These are phyloP conservation scores for Serpula lacrymans DNA, from an alignment of 768 basidiomycete species.

Conservation along the genomic window DNA sequence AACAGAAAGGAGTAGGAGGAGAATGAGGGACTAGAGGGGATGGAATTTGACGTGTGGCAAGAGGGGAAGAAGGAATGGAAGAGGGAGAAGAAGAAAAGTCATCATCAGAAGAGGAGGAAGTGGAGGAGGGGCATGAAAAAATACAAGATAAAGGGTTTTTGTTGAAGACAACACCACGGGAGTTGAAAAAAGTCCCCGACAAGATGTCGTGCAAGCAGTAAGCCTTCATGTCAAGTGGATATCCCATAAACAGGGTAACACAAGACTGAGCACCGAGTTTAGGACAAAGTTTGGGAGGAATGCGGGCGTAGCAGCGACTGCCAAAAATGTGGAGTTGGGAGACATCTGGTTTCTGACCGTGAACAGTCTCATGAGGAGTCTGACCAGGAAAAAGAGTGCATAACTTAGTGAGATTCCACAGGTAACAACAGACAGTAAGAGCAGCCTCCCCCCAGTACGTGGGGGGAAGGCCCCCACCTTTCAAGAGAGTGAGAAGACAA, in stretches of 20 bases:
- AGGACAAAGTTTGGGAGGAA: neutral
- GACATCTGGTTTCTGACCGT: slow-evolving; percentile 6
- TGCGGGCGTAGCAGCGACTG: neutral
- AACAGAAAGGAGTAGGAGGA: too few relatives aligned
- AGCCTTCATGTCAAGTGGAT: neutral
- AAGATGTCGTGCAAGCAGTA: neutral
- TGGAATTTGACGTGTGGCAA: neutral
- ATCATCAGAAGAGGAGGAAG: neutral
- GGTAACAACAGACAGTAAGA: too few relatives aligned
- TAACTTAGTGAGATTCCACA: too few relatives aligned
- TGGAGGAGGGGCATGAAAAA: too few relatives aligned
- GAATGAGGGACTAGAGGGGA: too few relatives aligned
- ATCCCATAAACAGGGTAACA: neutral
- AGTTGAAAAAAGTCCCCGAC: neutral
- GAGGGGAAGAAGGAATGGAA: neutral
- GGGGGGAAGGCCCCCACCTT: too few relatives aligned
- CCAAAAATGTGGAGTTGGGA: neutral
- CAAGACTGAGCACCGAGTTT: neutral
- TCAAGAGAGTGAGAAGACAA: too few relatives aligned
- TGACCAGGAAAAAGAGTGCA: too few relatives aligned
- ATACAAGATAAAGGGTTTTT: neutral
- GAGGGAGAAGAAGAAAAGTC: neutral
- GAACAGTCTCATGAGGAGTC: slow-evolving; percentile 22
- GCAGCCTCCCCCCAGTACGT: too few relatives aligned
- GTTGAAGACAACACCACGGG: neutral